These are phyloP conservation scores for Fusarium duplospermum DNA, from an alignment of 2,329 filamentous ascomycete species.

Conservation along the genomic window DNA sequence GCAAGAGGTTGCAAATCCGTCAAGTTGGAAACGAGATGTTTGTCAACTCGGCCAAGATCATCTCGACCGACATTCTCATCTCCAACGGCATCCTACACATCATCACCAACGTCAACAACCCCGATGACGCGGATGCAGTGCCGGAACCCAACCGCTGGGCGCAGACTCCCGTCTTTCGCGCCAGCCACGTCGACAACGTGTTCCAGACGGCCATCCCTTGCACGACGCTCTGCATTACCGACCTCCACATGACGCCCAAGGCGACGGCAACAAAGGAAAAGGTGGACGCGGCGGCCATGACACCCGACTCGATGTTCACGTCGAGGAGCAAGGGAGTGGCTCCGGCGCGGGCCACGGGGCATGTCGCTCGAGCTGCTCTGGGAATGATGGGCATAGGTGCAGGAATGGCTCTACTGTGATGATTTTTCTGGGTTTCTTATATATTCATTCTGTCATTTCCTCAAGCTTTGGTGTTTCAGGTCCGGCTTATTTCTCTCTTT, in stretches of 20 bases:
- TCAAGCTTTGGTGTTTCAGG: conserved; percentile 16
- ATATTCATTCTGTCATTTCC: conserved; percentile 1
- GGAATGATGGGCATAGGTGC: conserved; percentile 48
- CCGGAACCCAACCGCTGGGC: conserved; percentile 54
- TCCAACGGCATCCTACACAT: conserved; percentile 70
- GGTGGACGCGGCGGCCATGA: conserved; percentile 32
- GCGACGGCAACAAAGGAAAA: conserved; percentile 17
- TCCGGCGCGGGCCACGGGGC: conserved; percentile 42
- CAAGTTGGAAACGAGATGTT: conserved; percentile 59
- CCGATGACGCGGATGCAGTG: conserved; percentile 47
- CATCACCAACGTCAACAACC: conserved; percentile 65
- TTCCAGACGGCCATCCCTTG: conserved; percentile 59
- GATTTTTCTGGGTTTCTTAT: neutral
- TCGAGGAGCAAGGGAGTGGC: conserved; percentile 41
- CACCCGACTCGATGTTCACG: conserved; percentile 28
- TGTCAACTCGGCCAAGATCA: conserved; percentile 65
- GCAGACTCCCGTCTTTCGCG: conserved; percentile 64
- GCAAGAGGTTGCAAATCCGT: conserved; percentile 52
- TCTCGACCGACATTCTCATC: conserved; percentile 64
- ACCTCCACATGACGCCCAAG: conserved; percentile 38
- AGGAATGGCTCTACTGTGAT: conserved; percentile 43
- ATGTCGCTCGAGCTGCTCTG: conserved; percentile 44
- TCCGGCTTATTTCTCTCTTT: neutral
- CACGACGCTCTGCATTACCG: conserved; percentile 49
- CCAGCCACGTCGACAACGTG: conserved; percentile 57